Conservation (phyloP, 1,284 basidiomycete species). For the Laetiporus sulphureus region DNA sequence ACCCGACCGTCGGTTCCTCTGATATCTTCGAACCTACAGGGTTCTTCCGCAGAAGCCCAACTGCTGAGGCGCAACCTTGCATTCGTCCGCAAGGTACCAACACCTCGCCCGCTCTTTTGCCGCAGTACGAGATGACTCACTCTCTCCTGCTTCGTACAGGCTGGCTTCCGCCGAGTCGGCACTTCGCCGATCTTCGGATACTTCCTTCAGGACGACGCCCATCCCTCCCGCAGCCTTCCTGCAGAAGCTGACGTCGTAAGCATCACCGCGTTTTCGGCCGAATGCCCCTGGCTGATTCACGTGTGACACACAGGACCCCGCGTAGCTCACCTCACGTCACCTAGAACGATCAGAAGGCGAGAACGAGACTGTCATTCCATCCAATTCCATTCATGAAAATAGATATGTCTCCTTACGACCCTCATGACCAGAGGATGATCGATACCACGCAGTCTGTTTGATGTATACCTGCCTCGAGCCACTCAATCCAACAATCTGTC, state of each 20-base stretch:
- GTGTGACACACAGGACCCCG: not conserved
- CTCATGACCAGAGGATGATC: too few species aligned
- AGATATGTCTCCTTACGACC: too few species aligned
- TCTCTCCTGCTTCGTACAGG: not conserved
- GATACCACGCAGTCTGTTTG: too few species aligned
- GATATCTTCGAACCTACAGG: not conserved
- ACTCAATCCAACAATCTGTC: too few species aligned
- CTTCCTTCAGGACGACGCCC: slow-evolving; percentile 1
- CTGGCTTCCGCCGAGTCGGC: slow-evolving; percentile 4
- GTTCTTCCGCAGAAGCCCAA: not conserved
- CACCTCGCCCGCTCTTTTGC: not conserved
- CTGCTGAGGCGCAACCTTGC: slow-evolving; percentile 5
- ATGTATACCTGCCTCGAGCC: too few species aligned
- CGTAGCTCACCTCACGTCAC: not conserved
- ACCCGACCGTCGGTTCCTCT: slow-evolving; percentile 5
- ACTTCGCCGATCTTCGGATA: slow-evolving; percentile 4
- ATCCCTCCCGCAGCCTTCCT: slow-evolving; percentile 2
- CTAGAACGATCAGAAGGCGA: not conserved
- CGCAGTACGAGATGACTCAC: not conserved
- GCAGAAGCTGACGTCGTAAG: slow-evolving; percentile 3
- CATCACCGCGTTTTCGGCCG: not conserved
- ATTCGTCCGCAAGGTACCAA: slow-evolving; percentile 5
- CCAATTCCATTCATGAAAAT: too few species aligned
- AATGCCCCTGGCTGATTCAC: too few species aligned
- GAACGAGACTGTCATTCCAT: too few species aligned